phyloP scores from a whole-genome alignment of 345 rosid genomes.

The Camelina hispida region DNA sequence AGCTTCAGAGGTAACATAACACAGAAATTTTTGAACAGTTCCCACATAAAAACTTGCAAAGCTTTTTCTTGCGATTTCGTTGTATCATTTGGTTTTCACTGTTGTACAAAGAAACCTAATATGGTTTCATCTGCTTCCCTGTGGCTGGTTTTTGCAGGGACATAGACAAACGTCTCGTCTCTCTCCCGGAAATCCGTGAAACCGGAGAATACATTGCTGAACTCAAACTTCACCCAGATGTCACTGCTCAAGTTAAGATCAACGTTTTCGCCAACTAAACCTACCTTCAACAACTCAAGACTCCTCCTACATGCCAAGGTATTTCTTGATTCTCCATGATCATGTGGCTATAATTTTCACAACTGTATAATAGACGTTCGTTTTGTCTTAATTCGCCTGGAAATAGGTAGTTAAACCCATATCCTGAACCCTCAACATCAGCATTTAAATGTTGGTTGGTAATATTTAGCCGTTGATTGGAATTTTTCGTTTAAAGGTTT shows the following conservation, averaged over 20 bases:
- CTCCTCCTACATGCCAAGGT: conserved; percentile 20
- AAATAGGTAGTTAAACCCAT: conserved; percentile 10
- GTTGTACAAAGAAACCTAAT: conserved; percentile 2
- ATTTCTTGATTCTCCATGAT: conserved; percentile 9
- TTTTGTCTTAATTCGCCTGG: background rate
- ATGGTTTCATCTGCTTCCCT: conserved; percentile 1
- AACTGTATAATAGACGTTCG: background rate
- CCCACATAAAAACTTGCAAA: background rate
- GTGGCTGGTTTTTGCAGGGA: conserved; percentile 57
- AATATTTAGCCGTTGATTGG: background rate
- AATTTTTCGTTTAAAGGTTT: background rate
- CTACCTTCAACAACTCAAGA: conserved; percentile 31
- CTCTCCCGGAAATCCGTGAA: conserved; percentile 89
- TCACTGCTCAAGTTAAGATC: conserved; percentile 76
- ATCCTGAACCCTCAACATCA: background rate
- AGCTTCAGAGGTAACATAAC: conserved; percentile 76
- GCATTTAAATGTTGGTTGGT: background rate
- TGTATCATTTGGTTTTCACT: background rate
- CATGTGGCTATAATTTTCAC: background rate
- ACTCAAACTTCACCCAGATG: conserved; percentile 94
- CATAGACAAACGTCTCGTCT: conserved; percentile 79
- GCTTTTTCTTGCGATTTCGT: background rate
- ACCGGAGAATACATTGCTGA: conserved; percentile 91
- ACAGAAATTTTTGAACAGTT: background rate
- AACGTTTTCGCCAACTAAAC: conserved; percentile 78